Base-by-base conservation (phyloP, 2,329 filamentous ascomycete genomes). In the Diaporthe amygdali region DNA sequence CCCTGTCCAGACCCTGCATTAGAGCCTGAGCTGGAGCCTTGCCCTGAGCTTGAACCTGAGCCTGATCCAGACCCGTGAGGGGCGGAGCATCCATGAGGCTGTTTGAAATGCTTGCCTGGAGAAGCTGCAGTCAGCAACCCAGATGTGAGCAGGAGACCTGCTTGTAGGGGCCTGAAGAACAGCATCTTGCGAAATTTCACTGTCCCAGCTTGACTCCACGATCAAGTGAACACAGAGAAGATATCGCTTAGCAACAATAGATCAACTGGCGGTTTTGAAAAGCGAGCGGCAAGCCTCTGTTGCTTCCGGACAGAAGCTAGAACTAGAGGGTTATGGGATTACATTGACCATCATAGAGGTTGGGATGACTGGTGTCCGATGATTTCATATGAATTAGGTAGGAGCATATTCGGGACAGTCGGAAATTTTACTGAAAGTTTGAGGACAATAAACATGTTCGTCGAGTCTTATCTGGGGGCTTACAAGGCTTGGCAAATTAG, bases 371-470 rank as follows among this genome's bases (percentile, higher is more conserved):
- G 22, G 27, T 12, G 30, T 7, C 47, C 20, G n/a, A 14, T 34
- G 46, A 12, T 20, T 47, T 47, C 46, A 34, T 63, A 47, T 63
- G 22, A 20, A n/a, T 41, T 27, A 22, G 27, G 20, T 34, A 47
- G 15, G 41, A 15, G 27, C 56, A 32, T 34, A 47, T 47, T 47
- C 56, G 56, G 56, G 41, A 63, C 12, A 22, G 25, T 27, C 56
- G 56, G 56, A 47, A 63, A 47, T 63, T 61, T 47, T 63, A 25
- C 27, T 47, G 27, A 41, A 63, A 63, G 41, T 63, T 63, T 47
- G 41, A 32, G 34, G 41, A 47, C 12, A 63, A 22, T 32, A 9
- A 17, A 17, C 27, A n/a, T 22, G 7, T 5, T 17, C 10, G 44
- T 30, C 25, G 46, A 20, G 27, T 30, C 56, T 46, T 46, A 22